phyloP scores from a whole-genome alignment of 2,329 filamentous ascomycete genomes.

The Phoma sp. region DNA sequence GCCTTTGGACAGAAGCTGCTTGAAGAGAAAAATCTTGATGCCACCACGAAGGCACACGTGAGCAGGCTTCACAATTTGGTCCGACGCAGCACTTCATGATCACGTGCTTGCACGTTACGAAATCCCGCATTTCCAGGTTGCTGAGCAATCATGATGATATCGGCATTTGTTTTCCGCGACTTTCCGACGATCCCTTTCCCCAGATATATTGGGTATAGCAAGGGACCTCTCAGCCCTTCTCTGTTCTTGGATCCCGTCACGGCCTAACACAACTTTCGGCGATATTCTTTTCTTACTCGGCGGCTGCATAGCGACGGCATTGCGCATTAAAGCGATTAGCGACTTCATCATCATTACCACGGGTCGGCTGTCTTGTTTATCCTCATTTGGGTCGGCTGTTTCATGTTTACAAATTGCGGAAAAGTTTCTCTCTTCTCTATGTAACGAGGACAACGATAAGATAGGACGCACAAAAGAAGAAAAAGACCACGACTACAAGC shows the following conservation, averaged over 20 bases:
- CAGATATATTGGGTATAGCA: neutral
- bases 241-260: neutral
- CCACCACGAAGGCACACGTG: neutral
- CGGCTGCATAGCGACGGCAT: conserved; percentile 46
- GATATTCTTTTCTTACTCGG: conserved; percentile 19
- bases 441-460: conserved; percentile 4
- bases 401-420: conserved; percentile 20
- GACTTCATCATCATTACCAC: conserved; percentile 19
- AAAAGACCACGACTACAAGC: conserved; percentile 20
- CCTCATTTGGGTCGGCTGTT: conserved; percentile 22
- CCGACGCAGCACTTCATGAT: neutral
- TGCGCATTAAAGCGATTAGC: conserved; percentile 45
- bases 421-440: conserved; percentile 13
- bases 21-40: neutral
- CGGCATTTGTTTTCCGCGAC: neutral
- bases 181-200: neutral
- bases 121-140: neutral
- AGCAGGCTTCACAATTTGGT: neutral
- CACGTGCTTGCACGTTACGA: neutral
- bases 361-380: conserved; percentile 21
- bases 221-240: neutral
- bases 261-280: conserved; percentile 28
- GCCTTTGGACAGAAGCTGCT: neutral
- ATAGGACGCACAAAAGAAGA: conserved; percentile 17
- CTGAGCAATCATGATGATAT: neutral